Conservation (phyloP, 352 stramenopile species). For the Blastocystis sp. region DNA sequence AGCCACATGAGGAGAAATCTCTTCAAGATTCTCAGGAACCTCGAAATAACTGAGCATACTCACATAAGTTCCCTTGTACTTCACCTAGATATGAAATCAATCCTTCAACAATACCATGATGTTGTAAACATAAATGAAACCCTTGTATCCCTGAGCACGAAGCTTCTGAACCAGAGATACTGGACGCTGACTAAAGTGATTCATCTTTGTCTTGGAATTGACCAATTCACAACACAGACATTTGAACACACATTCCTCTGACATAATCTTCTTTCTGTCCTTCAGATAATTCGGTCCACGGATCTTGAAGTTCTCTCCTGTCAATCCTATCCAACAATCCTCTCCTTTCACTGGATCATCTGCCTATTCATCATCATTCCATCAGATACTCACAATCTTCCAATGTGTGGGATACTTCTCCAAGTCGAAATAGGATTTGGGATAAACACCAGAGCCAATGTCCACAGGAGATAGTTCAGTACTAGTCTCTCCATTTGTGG, state of each 20-base stretch:
- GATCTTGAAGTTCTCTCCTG: conserved; percentile 37
- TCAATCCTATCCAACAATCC: conserved; percentile 35
- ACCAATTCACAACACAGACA: conserved; percentile 18
- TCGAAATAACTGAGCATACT: conserved; percentile 15
- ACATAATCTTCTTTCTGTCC: conserved; percentile 46
- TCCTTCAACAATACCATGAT: not conserved
- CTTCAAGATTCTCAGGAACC: conserved; percentile 6
- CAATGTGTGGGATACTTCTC: conserved; percentile 22
- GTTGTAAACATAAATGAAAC: conserved; percentile 49
- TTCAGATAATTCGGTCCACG: conserved; percentile 37
- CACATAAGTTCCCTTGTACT: conserved; percentile 4
- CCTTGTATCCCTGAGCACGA: conserved; percentile 22
- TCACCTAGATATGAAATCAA: not conserved
- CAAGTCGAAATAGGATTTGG: not conserved
- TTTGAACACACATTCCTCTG: conserved; percentile 35
- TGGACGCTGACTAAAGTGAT: not conserved
- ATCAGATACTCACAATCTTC: not conserved
- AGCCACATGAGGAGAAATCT: not conserved
- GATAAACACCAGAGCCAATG: not conserved
- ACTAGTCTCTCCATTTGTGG: not conserved
- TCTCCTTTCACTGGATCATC: conserved; percentile 15
- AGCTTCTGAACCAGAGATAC: conserved; percentile 31
- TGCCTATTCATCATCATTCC: not conserved
- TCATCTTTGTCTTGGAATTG: not conserved
- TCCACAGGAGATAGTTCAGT: not conserved